Evolutionary conservation across 495 filamentous ascomycete genomes (phyloP).

Genomic region (Letharia columbiana): DNA sequence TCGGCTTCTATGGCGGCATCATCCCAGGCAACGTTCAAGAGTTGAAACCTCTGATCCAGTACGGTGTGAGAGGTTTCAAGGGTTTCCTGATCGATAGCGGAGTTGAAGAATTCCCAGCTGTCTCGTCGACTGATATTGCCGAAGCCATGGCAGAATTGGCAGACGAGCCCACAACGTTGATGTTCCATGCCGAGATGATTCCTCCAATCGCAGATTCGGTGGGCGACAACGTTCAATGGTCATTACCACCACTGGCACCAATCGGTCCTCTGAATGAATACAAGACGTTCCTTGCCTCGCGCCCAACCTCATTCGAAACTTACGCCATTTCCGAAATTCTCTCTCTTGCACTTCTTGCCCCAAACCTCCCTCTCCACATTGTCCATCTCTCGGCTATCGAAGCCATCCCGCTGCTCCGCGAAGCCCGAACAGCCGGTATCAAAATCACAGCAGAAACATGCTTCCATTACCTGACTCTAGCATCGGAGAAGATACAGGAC

Average conservation of each 20-base stretch:
- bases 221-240: conserved; percentile 66
- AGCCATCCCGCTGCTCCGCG: conserved; percentile 78
- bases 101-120: conserved; percentile 91
- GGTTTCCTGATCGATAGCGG: conserved; percentile 96
- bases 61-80: conserved; percentile 92
- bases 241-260: conserved; percentile 63
- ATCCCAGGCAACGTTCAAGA: conserved; percentile 83
- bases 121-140: conserved; percentile 68
- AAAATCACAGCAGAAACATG: conserved; percentile 96
- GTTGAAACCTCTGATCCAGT: conserved; percentile 69
- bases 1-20: conserved; percentile 95
- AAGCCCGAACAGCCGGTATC: conserved; percentile 67
- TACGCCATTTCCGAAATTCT: conserved; percentile 84
- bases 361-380: conserved; percentile 80
- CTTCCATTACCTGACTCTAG: conserved; percentile 93
- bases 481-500: conserved; percentile 73
- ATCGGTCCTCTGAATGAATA: conserved; percentile 72
- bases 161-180: conserved; percentile 72
- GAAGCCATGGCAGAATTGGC: conserved; percentile 72
- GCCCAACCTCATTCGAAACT: conserved; percentile 83
- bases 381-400: conserved; percentile 91
- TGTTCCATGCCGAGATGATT: conserved; percentile 99
- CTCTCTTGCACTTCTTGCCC: conserved; percentile 69
- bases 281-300: conserved; percentile 84
- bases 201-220: conserved; percentile 77